A percentile compares a stretch with the other conserved stretches of the same genome.
Evolutionary conservation across 2,329 filamentous ascomycete species (phyloP).

Genomic region (Akanthomyces uredinophilus): DNA sequence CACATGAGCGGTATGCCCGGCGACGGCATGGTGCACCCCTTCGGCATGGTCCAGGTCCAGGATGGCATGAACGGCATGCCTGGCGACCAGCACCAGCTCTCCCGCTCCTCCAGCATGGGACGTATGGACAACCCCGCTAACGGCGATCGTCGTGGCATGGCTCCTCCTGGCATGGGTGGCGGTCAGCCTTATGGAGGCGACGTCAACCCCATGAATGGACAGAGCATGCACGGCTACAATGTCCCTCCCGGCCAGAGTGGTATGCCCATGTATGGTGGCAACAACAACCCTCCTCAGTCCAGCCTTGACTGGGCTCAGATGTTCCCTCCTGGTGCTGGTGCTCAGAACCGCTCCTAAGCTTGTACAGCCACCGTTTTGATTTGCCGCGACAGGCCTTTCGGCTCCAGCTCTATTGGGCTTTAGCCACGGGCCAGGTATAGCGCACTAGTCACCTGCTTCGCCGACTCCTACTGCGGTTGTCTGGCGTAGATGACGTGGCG

Average conservation of each 20-base stretch:
- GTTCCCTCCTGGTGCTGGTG: slow-evolving; percentile 62
- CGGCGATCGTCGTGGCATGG: slow-evolving; percentile 54
- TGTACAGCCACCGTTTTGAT: slow-evolving; percentile 29
- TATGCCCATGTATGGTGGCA: slow-evolving; percentile 58
- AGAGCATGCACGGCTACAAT: slow-evolving; percentile 60
- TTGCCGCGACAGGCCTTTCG: slow-evolving; percentile 17
- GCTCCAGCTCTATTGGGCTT: slow-evolving; percentile 17
- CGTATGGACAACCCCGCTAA: slow-evolving; percentile 48
- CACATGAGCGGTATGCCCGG: slow-evolving; percentile 56
- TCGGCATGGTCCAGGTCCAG: slow-evolving; percentile 50
- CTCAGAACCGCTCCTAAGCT: slow-evolving; percentile 45
- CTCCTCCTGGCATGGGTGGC: slow-evolving; percentile 45
- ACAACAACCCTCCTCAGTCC: slow-evolving; percentile 56
- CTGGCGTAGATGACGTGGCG: not conserved
- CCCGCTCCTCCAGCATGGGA: slow-evolving; percentile 56
- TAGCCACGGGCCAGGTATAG: slow-evolving; percentile 18
- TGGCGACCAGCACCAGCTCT: slow-evolving; percentile 58
- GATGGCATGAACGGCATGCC: slow-evolving; percentile 56
- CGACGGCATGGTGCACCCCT: slow-evolving; percentile 54
- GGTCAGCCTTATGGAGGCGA: slow-evolving; percentile 54
- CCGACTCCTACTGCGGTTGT: not conserved
- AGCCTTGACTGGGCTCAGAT: slow-evolving; percentile 72
- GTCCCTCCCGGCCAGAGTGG: slow-evolving; percentile 59
- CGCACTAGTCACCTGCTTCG: not conserved
- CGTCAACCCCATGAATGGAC: slow-evolving; percentile 59